Base-by-base conservation (phyloP, 2,329 filamentous ascomycete species). In the Penicillium sp. region DNA sequence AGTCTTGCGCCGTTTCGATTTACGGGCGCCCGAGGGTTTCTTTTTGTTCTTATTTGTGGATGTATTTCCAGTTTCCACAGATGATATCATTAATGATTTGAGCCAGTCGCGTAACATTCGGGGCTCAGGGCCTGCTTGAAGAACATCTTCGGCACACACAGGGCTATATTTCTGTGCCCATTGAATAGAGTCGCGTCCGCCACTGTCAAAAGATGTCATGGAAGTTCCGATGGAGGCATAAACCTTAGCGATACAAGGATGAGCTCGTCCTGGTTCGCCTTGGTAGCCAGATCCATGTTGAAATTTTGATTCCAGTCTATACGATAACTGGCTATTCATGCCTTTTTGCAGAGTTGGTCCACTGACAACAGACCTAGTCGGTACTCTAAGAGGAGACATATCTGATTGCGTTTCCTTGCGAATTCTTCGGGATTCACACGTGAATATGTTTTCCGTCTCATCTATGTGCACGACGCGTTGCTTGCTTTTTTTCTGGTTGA, bases 161-260 rank as follows among this genome's bases (percentile, higher is more conserved):
- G 94, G 94, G 0, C 89, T 84, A 72, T 97, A 96, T 66, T 97
- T 97, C 42, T 93, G 87, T 1, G 80, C 71, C 94, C 94, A 99
- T 8, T 84, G 74, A 26, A 81, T 74, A 1, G 77, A 79, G 66
- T 97, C 93, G 63, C 89, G 96, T 50, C 81, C 81, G 8, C 86
- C 89, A 60, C 77, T 82, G 68, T 99, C 94, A 65, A 92, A 97
- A 0, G 92, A 86, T 4, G 89, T 92, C 12, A 92, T 77, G 0
- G 79, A 79, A 1, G 77, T 79, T 46, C 79, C 73, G 30, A 97
- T 79, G 0, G 79, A 78, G 2, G 77, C 69, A 64, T 86, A 89
- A 1, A 91, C 75, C 2, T 78, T 77, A 12, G 70, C 64, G 47
- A 94, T 70, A 18, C 84, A 82, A 11, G 86, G 79, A 68, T 91